Evolutionary conservation across 2,329 filamentous ascomycete genomes (phyloP), one percentile per base, ranked within the genome.

Genomic region (Monosporascus sp.): DNA sequence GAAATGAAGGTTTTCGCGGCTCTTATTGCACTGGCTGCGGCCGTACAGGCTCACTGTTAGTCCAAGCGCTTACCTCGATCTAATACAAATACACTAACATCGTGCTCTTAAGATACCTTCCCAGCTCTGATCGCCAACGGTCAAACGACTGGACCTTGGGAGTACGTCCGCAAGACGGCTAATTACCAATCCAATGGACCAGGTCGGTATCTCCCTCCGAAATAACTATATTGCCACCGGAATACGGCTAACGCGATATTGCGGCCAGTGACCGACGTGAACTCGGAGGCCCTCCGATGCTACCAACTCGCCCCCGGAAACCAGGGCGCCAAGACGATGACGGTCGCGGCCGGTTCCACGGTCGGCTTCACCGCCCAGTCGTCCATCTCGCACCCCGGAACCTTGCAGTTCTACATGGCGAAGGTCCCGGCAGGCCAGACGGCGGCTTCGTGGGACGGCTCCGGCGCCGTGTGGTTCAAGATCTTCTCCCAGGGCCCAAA

Each of bases 171-270:
- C 24, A 73, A 74, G 59, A 78, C 76, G 9, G 71, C 73, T 48
- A 79, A 79, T 66, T 79, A 70, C 64, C 75, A 80, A 62, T 71
- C 65, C 64, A 79, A 79, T 58, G 73, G 71, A 1, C 76, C 75
- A 55, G 63, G 63, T 65, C 31, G 8, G 60, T 58, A 38, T 6
- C 41, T n/a, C 14, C 7, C 14, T 8, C n/a, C 36, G 40, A 17
- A 43, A 3, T 27, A 5, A 26, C 56, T 57, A 49, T n/a, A 11
- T 3, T n/a, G 17, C 38, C 31, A 34, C 31, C 31, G 31, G 9
- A 34, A 19, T n/a, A n/a, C 9, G 19, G 38, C 38, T 41, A 20
- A 59, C 40, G n/a, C 8, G 14, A 40, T 6, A 16, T 22, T n/a
- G 20, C 34, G 11, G 27, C 19, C 16, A 64, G 76, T 80, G 37